Conservation (phyloP, 2,329 filamentous ascomycete species). For the Tetracladium maxilliforme region DNA sequence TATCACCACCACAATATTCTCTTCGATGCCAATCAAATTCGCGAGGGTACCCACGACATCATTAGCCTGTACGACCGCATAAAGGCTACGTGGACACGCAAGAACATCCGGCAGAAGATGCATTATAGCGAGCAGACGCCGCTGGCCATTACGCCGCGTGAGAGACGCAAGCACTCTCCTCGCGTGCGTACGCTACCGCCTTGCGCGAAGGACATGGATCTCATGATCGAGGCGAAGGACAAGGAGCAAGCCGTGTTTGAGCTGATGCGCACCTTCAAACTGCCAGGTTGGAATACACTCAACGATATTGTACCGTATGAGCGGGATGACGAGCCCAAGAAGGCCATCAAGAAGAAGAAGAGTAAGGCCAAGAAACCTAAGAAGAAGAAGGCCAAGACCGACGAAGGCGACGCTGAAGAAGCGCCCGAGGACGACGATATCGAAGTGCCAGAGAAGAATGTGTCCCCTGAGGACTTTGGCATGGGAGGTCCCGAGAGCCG, state of each 20-base stretch:
- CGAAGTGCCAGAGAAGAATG: constrained; percentile 22
- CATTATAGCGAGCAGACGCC: constrained; percentile 79
- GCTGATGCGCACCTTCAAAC: constrained; percentile 74
- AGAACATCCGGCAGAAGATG: constrained; percentile 87
- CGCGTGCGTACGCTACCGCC: constrained; percentile 70
- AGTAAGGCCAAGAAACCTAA: constrained; percentile 23
- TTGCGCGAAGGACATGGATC: constrained; percentile 69
- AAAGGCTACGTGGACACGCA: constrained; percentile 67
- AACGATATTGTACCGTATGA: constrained; percentile 67
- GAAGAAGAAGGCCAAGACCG: constrained; percentile 19
- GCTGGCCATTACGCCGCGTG: constrained; percentile 60
- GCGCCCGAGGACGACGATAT: constrained; percentile 18
- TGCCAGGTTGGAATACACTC: constrained; percentile 65
- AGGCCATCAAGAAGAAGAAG: constrained; percentile 27
- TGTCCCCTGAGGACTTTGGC: constrained; percentile 55
- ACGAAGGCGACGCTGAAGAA: constrained; percentile 13
- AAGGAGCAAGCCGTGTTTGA: constrained; percentile 96
- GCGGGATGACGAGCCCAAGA: constrained; percentile 59
- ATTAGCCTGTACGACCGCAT: constrained; percentile 63
- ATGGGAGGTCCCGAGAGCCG: constrained; percentile 76
- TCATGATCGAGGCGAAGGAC: constrained; percentile 99
- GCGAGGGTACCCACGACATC: constrained; percentile 78
- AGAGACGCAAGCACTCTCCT: constrained; percentile 74
- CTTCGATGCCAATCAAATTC: constrained; percentile 56
- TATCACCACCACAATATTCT: constrained; percentile 94